A percentile compares a stretch with the other conserved stretches of the same genome.
Evolutionary conservation across 1,139 yeast species (phyloP).

Genomic region (Trichomonascaceae sp.): DNA sequence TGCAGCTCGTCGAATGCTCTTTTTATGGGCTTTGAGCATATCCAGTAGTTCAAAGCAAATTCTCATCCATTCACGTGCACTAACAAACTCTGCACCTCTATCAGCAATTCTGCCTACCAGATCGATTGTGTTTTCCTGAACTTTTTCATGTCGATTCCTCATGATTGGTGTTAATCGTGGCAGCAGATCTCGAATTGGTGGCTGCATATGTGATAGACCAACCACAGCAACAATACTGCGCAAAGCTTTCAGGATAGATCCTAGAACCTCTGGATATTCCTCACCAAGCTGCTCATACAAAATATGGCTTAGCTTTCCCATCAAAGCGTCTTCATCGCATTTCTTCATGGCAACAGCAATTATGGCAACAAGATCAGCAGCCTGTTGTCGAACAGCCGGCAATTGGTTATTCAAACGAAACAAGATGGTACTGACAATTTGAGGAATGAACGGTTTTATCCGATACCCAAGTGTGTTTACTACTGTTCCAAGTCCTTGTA

Average conservation of each 20-base stretch:
- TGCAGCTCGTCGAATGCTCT: slow-evolving; percentile 76
- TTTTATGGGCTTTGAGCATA: slow-evolving; percentile 78
- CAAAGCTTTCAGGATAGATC: slow-evolving; percentile 73
- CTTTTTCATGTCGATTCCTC: slow-evolving; percentile 84
- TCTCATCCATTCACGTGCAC: slow-evolving; percentile 97
- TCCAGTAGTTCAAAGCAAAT: slow-evolving; percentile 88
- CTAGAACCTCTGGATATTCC: slow-evolving; percentile 89
- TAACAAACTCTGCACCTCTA: slow-evolving; percentile 76
- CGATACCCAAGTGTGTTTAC: slow-evolving; percentile 64
- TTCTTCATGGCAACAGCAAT: slow-evolving; percentile 62
- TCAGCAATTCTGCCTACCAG: slow-evolving; percentile 80
- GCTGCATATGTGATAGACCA: slow-evolving; percentile 60
- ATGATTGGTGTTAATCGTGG: slow-evolving; percentile 90
- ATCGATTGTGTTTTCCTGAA: slow-evolving; percentile 77
- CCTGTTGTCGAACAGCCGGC: slow-evolving; percentile 74
- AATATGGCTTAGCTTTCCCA: slow-evolving; percentile 66
- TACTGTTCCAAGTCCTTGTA: slow-evolving; percentile 62
- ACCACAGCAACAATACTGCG: slow-evolving; percentile 46
- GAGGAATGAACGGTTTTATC: slow-evolving; percentile 66
- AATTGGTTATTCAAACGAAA: slow-evolving; percentile 69
- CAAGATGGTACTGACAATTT: slow-evolving; percentile 66
- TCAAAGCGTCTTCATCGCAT: slow-evolving; percentile 59
- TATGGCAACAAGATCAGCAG: slow-evolving; percentile 69
- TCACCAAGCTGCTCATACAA: slow-evolving; percentile 92
- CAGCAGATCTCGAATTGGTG: slow-evolving; percentile 75